Conservation (phyloP, 129 eudicot species). For the Artemisia annua region DNA sequence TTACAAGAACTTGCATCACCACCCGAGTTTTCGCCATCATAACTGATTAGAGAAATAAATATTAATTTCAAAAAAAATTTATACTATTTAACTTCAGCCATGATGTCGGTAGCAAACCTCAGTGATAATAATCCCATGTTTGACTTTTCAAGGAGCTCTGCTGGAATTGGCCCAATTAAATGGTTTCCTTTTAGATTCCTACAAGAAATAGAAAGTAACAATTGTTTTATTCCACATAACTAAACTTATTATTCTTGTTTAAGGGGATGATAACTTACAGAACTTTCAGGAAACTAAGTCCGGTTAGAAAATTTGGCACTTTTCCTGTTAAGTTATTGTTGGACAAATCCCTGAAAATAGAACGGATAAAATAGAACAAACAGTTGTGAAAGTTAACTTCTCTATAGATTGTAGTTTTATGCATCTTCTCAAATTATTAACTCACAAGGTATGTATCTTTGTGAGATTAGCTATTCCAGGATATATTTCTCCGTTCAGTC, state of each 20-base stretch:
- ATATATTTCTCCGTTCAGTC: constrained; percentile 37
- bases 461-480: constrained; percentile 45
- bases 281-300: constrained; percentile 29
- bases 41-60: neutral
- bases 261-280: constrained; percentile 34
- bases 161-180: constrained; percentile 43
- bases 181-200: constrained; percentile 47
- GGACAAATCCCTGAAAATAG: constrained; percentile 48
- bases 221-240: neutral
- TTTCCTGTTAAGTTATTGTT: constrained; percentile 45
- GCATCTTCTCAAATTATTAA: neutral
- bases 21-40: neutral
- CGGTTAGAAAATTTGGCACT: constrained; percentile 41
- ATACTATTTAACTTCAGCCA: neutral
- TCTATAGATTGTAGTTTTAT: neutral
- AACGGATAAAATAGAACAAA: neutral
- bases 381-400: neutral
- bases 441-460: constrained; percentile 45
- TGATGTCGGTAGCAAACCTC: neutral
- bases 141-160: constrained; percentile 1
- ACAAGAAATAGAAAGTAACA: neutral
- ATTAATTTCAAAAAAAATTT: neutral
- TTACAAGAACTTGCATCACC: constrained; percentile 19
- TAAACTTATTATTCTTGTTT: neutral
- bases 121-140: neutral